Evolutionary conservation across 345 rosid species (phyloP), one percentile per base, ranked within the genome.

Genomic region (Hibiscus syriacus): DNA sequence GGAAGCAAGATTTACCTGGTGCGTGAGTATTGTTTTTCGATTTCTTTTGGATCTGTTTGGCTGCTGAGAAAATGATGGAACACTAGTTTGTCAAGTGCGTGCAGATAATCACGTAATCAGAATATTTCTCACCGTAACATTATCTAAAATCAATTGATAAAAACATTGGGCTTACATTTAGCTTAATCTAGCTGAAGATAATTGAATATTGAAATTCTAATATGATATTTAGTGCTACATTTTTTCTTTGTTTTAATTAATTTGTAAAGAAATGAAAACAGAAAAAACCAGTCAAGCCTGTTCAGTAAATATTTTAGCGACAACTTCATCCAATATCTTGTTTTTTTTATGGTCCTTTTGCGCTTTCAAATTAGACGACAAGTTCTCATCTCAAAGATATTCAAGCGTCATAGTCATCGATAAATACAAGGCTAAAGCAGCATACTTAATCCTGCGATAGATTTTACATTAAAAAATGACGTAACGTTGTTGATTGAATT

Each of bases 1-100:
- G 96, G 92, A 71, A 90, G 97, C 86, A 91, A 89, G 85, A 86
- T 94, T 80, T 91, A 89, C 79, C 58, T 91, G 96, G 99, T 94
- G 75, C 72, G 97, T 81, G 69, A 63, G 76, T 71, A 38, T 49
- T 65, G 25, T 30, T 58, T 29, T 27, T 29, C 57, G 14, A 25
- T 20, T 54, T 50, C 39, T 32, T 70, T 25, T 70, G 70, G 84
- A 78, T 83, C 84, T 87, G 77, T 77, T 72, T 80, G 84, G 76
- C 68, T 66, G 69, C 63, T 70, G 25, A 29, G 59, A 71, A 13
- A 34, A 55, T 0, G 38, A n/a, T 13, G 49, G 41, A 49, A 65
- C 56, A 29, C 48, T 11, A 43, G 36, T 20, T 41, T 41, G 22
- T 41, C 2, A 63, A 63, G 67, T 13, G 34, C 6, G 34, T 16